Percentiles rank a stretch among this genome's conserved stretches.
phyloP scores from a whole-genome alignment of 2,329 filamentous ascomycete genomes.

The Exutisphaerella laricina region DNA sequence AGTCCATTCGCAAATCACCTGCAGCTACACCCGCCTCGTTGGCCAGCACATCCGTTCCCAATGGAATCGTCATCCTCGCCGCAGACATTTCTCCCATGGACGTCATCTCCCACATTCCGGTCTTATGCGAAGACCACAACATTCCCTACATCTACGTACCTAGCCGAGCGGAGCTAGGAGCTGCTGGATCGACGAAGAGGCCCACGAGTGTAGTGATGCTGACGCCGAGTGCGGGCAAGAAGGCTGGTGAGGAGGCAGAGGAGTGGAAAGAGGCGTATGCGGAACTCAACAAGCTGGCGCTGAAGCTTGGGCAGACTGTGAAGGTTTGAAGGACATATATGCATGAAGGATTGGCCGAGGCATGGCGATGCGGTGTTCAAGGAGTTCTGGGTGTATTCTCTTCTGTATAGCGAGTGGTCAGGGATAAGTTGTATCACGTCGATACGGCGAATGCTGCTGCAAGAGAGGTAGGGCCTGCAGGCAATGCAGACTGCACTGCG shows the following conservation, averaged over 20 bases:
- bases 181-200: constrained; percentile 89
- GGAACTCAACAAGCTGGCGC: constrained; percentile 54
- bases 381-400: too few relatives aligned
- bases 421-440: too few relatives aligned
- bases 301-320: constrained; percentile 54
- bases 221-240: constrained; percentile 45
- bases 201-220: constrained; percentile 96
- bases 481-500: too few relatives aligned
- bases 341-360: too few relatives aligned
- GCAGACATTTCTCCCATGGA: constrained; percentile 98
- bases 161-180: constrained; percentile 87
- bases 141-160: constrained; percentile 95
- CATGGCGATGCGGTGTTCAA: too few relatives aligned
- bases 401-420: too few relatives aligned
- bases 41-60: constrained; percentile 47
- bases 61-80: constrained; percentile 79
- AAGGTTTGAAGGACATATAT: too few relatives aligned
- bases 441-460: too few relatives aligned
- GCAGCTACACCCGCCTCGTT: constrained; percentile 58
- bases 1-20: constrained; percentile 89
- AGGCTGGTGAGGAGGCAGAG: constrained; percentile 46
- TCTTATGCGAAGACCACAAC: constrained; percentile 96
- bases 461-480: too few relatives aligned
- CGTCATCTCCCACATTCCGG: constrained; percentile 95
- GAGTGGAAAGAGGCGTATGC: constrained; percentile 55